phyloP scores from a whole-genome alignment of 805 yeast genomes.

The Candida taoyuanica region DNA sequence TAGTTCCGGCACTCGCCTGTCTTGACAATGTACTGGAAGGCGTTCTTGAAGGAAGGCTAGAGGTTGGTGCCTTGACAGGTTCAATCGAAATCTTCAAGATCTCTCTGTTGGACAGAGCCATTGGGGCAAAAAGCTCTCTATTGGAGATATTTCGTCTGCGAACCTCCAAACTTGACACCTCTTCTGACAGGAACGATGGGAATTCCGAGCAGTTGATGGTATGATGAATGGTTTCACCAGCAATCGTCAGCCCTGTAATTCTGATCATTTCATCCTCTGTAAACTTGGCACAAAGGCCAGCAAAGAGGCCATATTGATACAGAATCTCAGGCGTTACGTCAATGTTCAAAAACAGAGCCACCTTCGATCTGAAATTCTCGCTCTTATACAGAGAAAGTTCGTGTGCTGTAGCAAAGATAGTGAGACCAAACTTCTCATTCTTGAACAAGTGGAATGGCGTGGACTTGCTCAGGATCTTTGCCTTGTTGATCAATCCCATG shows the following conservation, averaged over 20 bases:
- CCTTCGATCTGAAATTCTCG: slow-evolving; percentile 58
- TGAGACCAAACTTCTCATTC: slow-evolving; percentile 34
- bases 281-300: slow-evolving; percentile 46
- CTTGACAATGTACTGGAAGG: slow-evolving; percentile 10
- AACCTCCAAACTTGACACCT: slow-evolving; percentile 30
- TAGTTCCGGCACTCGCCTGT: slow-evolving; percentile 2
- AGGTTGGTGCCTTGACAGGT: not conserved
- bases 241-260: slow-evolving; percentile 24
- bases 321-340: slow-evolving; percentile 36
- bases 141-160: slow-evolving; percentile 16
- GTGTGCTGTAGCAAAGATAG: slow-evolving; percentile 67
- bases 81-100: slow-evolving; percentile 2
- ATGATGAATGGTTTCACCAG: slow-evolving; percentile 21
- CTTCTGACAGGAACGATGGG: slow-evolving; percentile 33
- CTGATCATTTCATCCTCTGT: slow-evolving; percentile 28
- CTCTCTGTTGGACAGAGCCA: slow-evolving; percentile 12
- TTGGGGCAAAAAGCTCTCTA: slow-evolving; percentile 7
- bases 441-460: slow-evolving; percentile 86
- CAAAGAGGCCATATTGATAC: slow-evolving; percentile 34
- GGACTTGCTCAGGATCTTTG: slow-evolving; percentile 67
- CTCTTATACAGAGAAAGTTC: slow-evolving; percentile 44
- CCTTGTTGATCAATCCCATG: slow-evolving; percentile 57
- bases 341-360: slow-evolving; percentile 63
- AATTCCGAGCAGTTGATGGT: slow-evolving; percentile 31
- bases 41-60: slow-evolving; percentile 7